A percentile compares a stretch with the other conserved stretches of the same genome.
Conservation (phyloP, 306 rosid genomes). For the Casuarina equisetifolia region DNA sequence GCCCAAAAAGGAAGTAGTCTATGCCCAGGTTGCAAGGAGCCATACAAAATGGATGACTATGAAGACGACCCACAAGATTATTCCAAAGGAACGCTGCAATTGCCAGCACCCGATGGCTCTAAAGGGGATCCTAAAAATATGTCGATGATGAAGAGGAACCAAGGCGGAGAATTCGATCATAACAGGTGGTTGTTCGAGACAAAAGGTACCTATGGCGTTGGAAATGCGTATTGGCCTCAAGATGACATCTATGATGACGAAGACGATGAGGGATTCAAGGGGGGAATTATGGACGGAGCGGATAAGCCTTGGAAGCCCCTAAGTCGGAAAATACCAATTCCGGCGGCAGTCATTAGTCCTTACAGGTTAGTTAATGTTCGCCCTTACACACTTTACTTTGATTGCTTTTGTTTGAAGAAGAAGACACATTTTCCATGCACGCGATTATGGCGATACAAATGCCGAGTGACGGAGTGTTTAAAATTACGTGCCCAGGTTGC, state of each 20-base stretch:
- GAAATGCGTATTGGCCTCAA: conserved; percentile 74
- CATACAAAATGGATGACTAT: conserved; percentile 51
- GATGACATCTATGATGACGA: conserved; percentile 48
- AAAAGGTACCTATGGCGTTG: conserved; percentile 83
- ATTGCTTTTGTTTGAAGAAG: not conserved
- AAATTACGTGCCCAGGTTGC: conserved; percentile 40
- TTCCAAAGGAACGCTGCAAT: conserved; percentile 46
- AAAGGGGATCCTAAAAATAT: conserved; percentile 57
- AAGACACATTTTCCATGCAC: not conserved
- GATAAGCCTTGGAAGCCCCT: conserved; percentile 85
- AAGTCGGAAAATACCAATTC: conserved; percentile 53
- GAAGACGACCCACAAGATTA: conserved; percentile 51
- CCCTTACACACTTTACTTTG: not conserved
- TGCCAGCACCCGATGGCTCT: conserved; percentile 58
- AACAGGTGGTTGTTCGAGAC: conserved; percentile 88
- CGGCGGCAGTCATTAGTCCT: conserved; percentile 67
- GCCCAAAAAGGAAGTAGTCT: conserved; percentile 63
- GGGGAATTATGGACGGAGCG: conserved; percentile 45
- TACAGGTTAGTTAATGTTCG: conserved; percentile 45
- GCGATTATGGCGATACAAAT: not conserved
- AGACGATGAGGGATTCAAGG: conserved; percentile 31
- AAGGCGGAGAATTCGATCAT: conserved; percentile 87
- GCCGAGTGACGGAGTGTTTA: not conserved
- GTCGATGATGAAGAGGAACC: conserved; percentile 83
- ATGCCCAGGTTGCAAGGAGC: conserved; percentile 94